Base-by-base conservation (phyloP, 768 basidiomycete species). In the Coprinellus micaceus region DNA sequence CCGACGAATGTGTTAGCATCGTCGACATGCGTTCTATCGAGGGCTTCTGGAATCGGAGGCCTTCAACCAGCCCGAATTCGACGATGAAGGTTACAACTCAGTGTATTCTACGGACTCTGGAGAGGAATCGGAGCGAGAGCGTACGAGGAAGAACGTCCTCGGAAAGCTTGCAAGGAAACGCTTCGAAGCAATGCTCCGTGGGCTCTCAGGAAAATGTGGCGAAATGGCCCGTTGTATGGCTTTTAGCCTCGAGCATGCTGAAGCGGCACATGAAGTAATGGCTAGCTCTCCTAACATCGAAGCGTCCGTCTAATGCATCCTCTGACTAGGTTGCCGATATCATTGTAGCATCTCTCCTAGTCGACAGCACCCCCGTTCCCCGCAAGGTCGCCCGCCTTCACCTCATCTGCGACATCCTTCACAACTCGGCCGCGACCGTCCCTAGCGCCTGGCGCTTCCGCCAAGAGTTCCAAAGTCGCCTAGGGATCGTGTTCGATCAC, bases 361-460 rank as follows among this genome's bases (percentile, higher is more conserved):
- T 98, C 19, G 92, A 94, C 61, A 78, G 84, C n/a, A 99, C 97
- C 1, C 86, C 97, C 0, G 93, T 98, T n/a, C 97, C 97, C 53
- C 86, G 95, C 63, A 99, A 99, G 71, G 84, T 98, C 53, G 92
- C 97, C 24, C 87, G 97, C 24, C 80, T 99, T 25, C 88, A 98
- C 74, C 80, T 99, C 57, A 92, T 98, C 53, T 98, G 95, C 67
- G 97, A 99, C 67, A 98, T 99, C 60, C 79, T 99, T 43, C 95
- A 98, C 71, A 99, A 99, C 69, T 97, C 95, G 21, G 92, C 93
- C 30, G 93, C 92, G 2, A 77, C 94, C 2, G 82, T 98, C 13
- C 94, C 94, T 0, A 95, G 93, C 69, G 96, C 95, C 6, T 99
- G 97, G 97, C 94, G 92, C 69, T 98, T 91, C 71, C 88, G 97